These are phyloP conservation scores for Microbotryomycetes sp. DNA, from an alignment of 1,284 basidiomycete species.

Conservation along the genomic window DNA sequence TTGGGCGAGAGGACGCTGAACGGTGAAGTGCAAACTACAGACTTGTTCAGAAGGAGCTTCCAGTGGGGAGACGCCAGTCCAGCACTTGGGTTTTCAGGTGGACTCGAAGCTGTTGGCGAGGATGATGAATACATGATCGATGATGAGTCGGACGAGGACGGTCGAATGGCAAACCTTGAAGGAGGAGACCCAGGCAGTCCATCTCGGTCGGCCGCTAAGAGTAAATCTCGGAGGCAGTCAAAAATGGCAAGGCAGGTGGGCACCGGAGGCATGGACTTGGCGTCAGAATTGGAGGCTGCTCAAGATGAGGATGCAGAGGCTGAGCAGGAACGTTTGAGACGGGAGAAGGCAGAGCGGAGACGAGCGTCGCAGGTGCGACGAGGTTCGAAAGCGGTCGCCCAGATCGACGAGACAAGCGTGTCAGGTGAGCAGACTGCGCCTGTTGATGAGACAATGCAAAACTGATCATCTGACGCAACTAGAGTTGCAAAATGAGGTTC, in stretches of 20 bases:
- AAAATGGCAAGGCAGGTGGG: background rate
- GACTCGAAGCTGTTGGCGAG: conserved; percentile 19
- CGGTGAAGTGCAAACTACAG: conserved; percentile 55
- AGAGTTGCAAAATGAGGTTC: conserved; percentile 28
- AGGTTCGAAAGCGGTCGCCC: background rate
- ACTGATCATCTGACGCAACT: too few relatives aligned
- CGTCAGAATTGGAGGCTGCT: conserved; percentile 30
- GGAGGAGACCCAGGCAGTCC: background rate
- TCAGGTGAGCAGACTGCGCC: background rate
- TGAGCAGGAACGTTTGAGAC: background rate
- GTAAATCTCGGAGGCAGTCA: background rate
- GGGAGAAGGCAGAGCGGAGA: background rate
- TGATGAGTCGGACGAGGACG: conserved; percentile 1
- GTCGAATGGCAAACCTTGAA: background rate
- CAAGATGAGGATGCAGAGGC: conserved; percentile 2
- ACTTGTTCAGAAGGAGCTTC: conserved; percentile 23
- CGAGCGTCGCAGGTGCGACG: background rate
- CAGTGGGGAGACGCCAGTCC: conserved; percentile 9
- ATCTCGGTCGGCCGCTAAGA: conserved; percentile 4
- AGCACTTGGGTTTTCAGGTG: conserved; percentile 17
- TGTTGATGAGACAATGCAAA: too few relatives aligned
- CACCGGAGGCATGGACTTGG: conserved; percentile 30
- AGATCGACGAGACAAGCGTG: background rate
- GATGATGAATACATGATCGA: conserved; percentile 4
- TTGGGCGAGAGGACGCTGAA: conserved; percentile 78